A percentile compares a stretch with the other conserved stretches of the same genome.
phyloP scores from a whole-genome alignment of 2,329 filamentous ascomycete species.

The Colletotrichum tropicale region DNA sequence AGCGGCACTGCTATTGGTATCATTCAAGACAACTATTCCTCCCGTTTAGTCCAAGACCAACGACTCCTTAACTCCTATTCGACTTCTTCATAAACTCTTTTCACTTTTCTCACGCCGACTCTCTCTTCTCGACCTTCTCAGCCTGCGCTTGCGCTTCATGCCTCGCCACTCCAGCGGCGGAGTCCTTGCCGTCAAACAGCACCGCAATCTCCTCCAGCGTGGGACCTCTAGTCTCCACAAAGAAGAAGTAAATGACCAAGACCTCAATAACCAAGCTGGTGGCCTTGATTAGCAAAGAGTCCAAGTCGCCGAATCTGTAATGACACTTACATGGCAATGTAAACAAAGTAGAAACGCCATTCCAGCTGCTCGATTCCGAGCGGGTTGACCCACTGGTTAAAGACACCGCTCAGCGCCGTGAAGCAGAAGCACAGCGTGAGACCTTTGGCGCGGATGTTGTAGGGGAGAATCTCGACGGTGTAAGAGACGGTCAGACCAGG shows the following conservation, averaged over 20 bases:
- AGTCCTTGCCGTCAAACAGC: conserved; percentile 12
- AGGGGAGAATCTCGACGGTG: conserved; percentile 26
- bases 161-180: conserved; percentile 4
- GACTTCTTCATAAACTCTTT: not conserved
- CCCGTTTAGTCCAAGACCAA: not conserved
- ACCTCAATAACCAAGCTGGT: conserved; percentile 29
- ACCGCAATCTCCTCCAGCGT: conserved; percentile 52
- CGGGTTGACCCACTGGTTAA: conserved; percentile 46
- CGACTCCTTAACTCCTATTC: not conserved
- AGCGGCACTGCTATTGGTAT: not conserved
- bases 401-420: conserved; percentile 29
- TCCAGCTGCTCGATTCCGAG: conserved; percentile 44
- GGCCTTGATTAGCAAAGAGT: not conserved
- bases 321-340: conserved; percentile 33
- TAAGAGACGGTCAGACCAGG: conserved; percentile 47
- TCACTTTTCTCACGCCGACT: not conserved
- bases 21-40: not conserved
- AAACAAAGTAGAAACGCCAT: conserved; percentile 50
- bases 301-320: too few species aligned
- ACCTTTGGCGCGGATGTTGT: conserved; percentile 10
- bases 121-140: not conserved
- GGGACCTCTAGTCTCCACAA: conserved; percentile 55
- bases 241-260: conserved; percentile 43
- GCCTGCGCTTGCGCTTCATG: not conserved
- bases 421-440: conserved; percentile 24